Base-by-base conservation (phyloP, 768 basidiomycete species). In the Chiua virens region DNA sequence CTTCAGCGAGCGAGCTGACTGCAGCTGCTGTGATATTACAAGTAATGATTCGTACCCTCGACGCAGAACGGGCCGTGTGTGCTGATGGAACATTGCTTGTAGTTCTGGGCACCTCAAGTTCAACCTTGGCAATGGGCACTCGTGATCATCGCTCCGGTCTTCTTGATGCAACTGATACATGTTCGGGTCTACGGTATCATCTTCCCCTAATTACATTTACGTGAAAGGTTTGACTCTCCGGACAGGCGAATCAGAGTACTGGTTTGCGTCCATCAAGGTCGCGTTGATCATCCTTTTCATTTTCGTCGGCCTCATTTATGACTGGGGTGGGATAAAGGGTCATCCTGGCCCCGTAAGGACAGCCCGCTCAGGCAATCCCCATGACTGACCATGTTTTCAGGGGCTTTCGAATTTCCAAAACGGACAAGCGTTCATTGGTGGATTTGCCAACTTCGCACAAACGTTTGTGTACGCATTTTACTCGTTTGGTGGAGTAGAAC, bases 391-490 rank as follows among this genome's bases (percentile, higher is more conserved):
- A n/a, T 30, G 21, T 21, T 34, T 28, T 22, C 57, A 80, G 80
- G 80, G 81, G 17, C 73, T 79, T 5, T 66, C 77, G 5, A 79
- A 80, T 63, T 79, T 79, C 49, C 73, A 74, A 21, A 55, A 75
- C 35, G 69, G 71, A 9, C 79, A 81, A 64, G 79, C 79, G 0
- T 80, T 82, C 57, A 67, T 81, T 11, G 80, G 80, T 10, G 79
- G 79, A 40, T 81, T 80, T 49, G 50, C 74, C 34, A 69, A 75
- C 30, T 80, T 81, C 62, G 76, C 78, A 8, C 78, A 78, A 58
- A 79, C 77, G 5, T 85, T 85, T 53, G 82, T 86, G 34, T 87
- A 77, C 30, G 85, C 85, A 13, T 86, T 86, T 53, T 89, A 82
- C 68, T 85, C 84, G 8, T 84, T 79, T 64, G 82, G 79, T 17